Evolutionary conservation across 208 protist genomes (phyloP), one percentile per base, ranked within the genome.

Genomic region (Leishmania braziliensis): DNA sequence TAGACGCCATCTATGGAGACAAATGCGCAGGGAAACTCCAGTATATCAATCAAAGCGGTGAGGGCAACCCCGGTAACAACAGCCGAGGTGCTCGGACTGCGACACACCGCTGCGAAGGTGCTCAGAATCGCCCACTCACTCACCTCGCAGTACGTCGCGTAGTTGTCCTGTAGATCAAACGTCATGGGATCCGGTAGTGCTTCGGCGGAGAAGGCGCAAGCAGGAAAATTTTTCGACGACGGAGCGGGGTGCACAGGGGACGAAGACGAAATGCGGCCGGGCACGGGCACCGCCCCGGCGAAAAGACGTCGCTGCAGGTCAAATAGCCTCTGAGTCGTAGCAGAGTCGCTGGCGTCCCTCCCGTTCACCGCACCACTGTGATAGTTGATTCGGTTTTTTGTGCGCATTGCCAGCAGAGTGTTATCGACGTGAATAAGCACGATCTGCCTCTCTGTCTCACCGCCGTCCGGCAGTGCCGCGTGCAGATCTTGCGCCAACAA

Each of bases 51-150:
- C 60, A 98, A 75, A 3, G 90, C 92, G 0, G 87, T 70, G 53
- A 98, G 86, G 2, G 92, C 92, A 1, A 96, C 89, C 29, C 88
- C 91, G 51, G 91, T 93, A 56, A 95, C 88, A 33, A 94, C 84
- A 20, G 89, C 88, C 26, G 83, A 89, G 58, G 92, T 91, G 53
- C 91, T 91, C 6, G 72, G 73, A 56, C 84, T 91, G 56, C 84
- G 69, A 78, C 90, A 95, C 18, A 98, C 83, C 9, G 81, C 88
- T 16, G 90, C 88, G 73, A 98, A 96, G 23, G 89, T 88, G 46
- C 79, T 80, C 36, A 97, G 84, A 72, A 97, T 92, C 23, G 78
- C 69, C 50, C 79, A 73, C 85, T 93, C 90, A n/a, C 79, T 84
- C 46, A 95, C 62, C 43, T 75, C 79, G 62, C 63, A 29, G 71